Evolutionary conservation across 1,139 yeast species (phyloP).

Genomic region (Debaryomyces udenii): DNA sequence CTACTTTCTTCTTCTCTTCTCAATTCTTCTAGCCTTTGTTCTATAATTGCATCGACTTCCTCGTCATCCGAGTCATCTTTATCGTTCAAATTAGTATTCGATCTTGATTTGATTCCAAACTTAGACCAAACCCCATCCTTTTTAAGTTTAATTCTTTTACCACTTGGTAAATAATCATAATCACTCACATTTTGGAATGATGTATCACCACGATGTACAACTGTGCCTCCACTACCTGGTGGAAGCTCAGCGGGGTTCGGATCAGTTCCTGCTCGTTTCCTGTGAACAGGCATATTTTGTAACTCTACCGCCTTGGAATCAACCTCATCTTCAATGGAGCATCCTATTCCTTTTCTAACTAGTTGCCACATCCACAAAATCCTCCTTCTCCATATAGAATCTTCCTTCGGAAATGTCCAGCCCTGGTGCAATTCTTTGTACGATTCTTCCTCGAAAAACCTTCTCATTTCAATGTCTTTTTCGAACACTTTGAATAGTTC

Average conservation of each 20-base stretch:
- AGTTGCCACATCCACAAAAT: slow-evolving; percentile 8
- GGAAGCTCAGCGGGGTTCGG: slow-evolving; percentile 49
- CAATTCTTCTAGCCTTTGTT: slow-evolving; percentile 48
- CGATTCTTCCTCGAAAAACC: slow-evolving; percentile 72
- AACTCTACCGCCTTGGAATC: slow-evolving; percentile 8
- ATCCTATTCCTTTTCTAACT: slow-evolving; percentile 12
- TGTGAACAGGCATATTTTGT: slow-evolving; percentile 27
- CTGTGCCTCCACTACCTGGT: slow-evolving; percentile 53
- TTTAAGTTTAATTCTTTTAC: slow-evolving; percentile 56
- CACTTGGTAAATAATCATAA: slow-evolving; percentile 70
- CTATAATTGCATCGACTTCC: slow-evolving; percentile 63
- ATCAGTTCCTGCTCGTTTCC: slow-evolving; percentile 56
- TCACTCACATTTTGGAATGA: slow-evolving; percentile 30
- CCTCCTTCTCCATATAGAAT: slow-evolving; percentile 16
- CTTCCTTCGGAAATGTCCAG: slow-evolving; percentile 66
- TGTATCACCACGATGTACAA: slow-evolving; percentile 28
- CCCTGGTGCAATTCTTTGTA: slow-evolving; percentile 75
- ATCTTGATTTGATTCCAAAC: slow-evolving; percentile 33
- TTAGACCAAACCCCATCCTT: slow-evolving; percentile 24
- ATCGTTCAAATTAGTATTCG: slow-evolving; percentile 25
- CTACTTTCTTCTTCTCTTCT: slow-evolving; percentile 10
- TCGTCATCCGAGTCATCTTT: slow-evolving; percentile 38
- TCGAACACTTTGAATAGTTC: slow-evolving; percentile 81
- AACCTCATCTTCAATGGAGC: not conserved
- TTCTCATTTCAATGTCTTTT: slow-evolving; percentile 65